Base-by-base conservation (phyloP, 1,284 basidiomycete genomes). In the Leccinum proliferum region DNA sequence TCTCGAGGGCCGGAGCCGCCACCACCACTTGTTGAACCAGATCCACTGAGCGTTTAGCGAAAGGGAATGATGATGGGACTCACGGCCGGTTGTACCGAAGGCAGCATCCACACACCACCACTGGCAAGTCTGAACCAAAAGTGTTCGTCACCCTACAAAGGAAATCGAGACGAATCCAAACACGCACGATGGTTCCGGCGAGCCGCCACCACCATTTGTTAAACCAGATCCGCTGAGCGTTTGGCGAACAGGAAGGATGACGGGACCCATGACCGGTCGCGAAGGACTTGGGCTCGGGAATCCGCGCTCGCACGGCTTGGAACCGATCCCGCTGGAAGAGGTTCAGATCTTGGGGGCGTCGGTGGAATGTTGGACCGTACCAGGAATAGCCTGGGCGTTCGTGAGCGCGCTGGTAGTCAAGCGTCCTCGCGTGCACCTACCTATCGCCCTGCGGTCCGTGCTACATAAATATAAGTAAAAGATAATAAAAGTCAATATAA, bases 401-500 rank as follows among this genome's bases (percentile, higher is more conserved):
- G 46, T 29, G 34, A 25, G 35, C 3, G 50, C 10, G 18, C 21
- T n/a, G 53, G 15, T 39, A 6, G 39, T 64, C 62, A 2, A 37
- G 50, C 2, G 39, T 15, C 12, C 37, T 57, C 8, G 48, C 35
- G 41, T 69, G 55, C 5, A 58, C 59, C 25, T 62, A 58, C 21
- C 58, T 65, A 98, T 88, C 25, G 85, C 79, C 67, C 90, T 88
- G 80, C 97, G 87, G 70, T 96, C 92, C 9, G 88, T 83, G 34
- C 89, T 93, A 66, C 3, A 48, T 2, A 41, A 5, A 55, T 11
- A 4, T 64, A 15, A 60, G 34, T 29, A 29, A 5, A 29, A 29
- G 29, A 29, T 29, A 25, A 37, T 60, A 32, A 43, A 60, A 32
- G 41, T 57, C 21, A 52, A 53, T n/a, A 5, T 39, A 6, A 6